Evolutionary conservation across 805 yeast genomes (phyloP), one percentile per base, ranked within the genome.

Genomic region (Monosporozyma servazzii): DNA sequence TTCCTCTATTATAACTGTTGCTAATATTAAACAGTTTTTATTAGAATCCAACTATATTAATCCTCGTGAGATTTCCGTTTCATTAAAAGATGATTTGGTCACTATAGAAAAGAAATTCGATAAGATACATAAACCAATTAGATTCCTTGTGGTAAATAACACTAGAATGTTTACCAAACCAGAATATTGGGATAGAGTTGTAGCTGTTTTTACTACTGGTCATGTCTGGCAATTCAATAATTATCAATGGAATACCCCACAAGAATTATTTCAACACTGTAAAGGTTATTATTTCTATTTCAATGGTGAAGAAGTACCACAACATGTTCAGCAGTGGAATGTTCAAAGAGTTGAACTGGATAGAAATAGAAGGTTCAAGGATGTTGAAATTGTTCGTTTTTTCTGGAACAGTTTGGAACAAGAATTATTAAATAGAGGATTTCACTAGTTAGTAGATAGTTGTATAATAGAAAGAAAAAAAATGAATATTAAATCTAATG

Each of bases 121-220:
- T 39, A 59, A 59, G 15, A 51, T 68, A 27, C 56, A 58, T 15
- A 65, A 54, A 49, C 69, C 70, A 13, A 48, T 66, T 20, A 64
- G 64, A 49, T 67, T 68, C 52, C 54, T 89, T 58, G 85, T 93
- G 51, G 97, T 90, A 31, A 95, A 88, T 64, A 86, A 87, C 51
- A 88, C 89, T 5, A 95, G 89, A 50, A 78, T 82, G 69, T 86
- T 86, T 70, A 83, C 86, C 23, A 91, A 90, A 65, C 95, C 96
- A 3, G 98, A 93, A 66, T 88, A 93, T 70, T 93, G 99, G 99
- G 95, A 88, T 63, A 78, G 99, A 53, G 97, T 93, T 1, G 87
- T 91, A 47, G 97, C 96, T 0, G 86, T 93, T 39, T 84, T 93
- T 71, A 91, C 96, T 17, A 91, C 97, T 10, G 99, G 99, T 11